These are phyloP conservation scores for Colletotrichum godetiae DNA, from an alignment of 2,329 filamentous ascomycete species.

Conservation along the genomic window DNA sequence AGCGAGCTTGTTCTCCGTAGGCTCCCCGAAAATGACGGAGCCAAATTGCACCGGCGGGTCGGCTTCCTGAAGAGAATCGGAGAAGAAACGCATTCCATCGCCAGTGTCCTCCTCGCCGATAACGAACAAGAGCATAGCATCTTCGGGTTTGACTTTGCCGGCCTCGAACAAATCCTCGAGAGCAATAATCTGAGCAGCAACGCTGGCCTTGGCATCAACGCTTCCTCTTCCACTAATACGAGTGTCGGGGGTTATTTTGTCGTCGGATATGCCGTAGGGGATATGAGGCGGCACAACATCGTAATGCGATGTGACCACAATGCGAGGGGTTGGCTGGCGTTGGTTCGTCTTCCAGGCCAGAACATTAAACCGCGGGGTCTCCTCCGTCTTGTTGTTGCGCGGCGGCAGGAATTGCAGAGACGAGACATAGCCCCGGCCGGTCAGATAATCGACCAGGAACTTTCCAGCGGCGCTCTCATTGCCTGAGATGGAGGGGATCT, in stretches of 20 bases:
- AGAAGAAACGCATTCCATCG: slow-evolving; percentile 79
- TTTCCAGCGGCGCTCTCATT: slow-evolving; percentile 76
- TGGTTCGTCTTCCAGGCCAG: slow-evolving; percentile 71
- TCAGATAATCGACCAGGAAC: slow-evolving; percentile 76
- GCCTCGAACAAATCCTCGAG: slow-evolving; percentile 64
- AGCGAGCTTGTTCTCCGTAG: slow-evolving; percentile 88
- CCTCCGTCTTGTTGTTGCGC: slow-evolving; percentile 41
- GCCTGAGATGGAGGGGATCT: slow-evolving; percentile 77
- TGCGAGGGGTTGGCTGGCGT: slow-evolving; percentile 60
- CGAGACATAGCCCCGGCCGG: slow-evolving; percentile 55
- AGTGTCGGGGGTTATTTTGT: slow-evolving; percentile 55
- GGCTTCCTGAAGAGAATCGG: slow-evolving; percentile 46
- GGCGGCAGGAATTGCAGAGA: slow-evolving; percentile 55
- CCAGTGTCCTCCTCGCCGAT: slow-evolving; percentile 88
- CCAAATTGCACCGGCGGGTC: slow-evolving; percentile 57
- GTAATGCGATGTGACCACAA: slow-evolving; percentile 84
- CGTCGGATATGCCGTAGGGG: slow-evolving; percentile 70
- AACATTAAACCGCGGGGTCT: slow-evolving; percentile 75
- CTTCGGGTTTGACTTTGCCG: slow-evolving; percentile 54
- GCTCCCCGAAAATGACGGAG: slow-evolving; percentile 90
- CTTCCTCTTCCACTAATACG: slow-evolving; percentile 78
- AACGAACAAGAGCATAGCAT: slow-evolving; percentile 73
- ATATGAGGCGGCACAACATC: slow-evolving; percentile 82
- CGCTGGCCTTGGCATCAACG: slow-evolving; percentile 76
- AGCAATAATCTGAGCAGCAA: slow-evolving; percentile 81